Evolutionary conservation across 192 early-diverging fungal genomes (phyloP).

Genomic region (Coemansia sp.): DNA sequence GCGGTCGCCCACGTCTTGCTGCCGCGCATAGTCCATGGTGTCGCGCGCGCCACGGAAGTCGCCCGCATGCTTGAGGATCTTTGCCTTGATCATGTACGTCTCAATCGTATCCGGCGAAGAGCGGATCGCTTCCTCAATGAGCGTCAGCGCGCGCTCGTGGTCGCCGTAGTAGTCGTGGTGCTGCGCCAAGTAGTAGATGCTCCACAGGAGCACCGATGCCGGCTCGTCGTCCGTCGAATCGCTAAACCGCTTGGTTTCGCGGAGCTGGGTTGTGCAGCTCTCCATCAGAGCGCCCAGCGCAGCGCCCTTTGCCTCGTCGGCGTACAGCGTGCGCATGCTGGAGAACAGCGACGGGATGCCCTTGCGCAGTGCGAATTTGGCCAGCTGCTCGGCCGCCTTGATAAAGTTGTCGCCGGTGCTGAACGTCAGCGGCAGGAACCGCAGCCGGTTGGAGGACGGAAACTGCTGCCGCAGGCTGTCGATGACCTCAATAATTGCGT

Average conservation of each 20-base stretch:
- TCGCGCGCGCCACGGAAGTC: constrained; percentile 68
- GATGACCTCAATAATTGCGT: constrained; percentile 44
- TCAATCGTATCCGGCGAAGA: constrained; percentile 91
- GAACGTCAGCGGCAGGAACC: constrained; percentile 73
- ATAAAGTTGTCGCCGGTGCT: constrained; percentile 68
- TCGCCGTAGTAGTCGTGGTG: constrained; percentile 79
- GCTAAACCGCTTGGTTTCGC: constrained; percentile 46
- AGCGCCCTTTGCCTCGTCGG: constrained; percentile 59
- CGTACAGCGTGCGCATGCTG: constrained; percentile 73
- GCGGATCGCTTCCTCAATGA: constrained; percentile 79
- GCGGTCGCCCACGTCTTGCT: constrained; percentile 90
- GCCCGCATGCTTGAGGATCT: constrained; percentile 91
- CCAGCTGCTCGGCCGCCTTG: constrained; percentile 61
- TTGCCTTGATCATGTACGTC: constrained; percentile 89
- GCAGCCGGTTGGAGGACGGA: constrained; percentile 78
- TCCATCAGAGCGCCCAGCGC: constrained; percentile 69
- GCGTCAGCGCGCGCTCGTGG: constrained; percentile 65
- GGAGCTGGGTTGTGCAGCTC: constrained; percentile 56
- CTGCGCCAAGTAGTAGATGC: constrained; percentile 88
- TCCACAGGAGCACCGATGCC: constrained; percentile 81
- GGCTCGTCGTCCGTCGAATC: constrained; percentile 63
- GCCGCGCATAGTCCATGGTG: constrained; percentile 81
- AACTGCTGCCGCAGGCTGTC: constrained; percentile 64
- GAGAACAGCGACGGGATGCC: constrained; percentile 94
- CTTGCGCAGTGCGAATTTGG: constrained; percentile 77